Conservation (phyloP, 2,329 filamentous ascomycete genomes). For the Alternaria postmessia region DNA sequence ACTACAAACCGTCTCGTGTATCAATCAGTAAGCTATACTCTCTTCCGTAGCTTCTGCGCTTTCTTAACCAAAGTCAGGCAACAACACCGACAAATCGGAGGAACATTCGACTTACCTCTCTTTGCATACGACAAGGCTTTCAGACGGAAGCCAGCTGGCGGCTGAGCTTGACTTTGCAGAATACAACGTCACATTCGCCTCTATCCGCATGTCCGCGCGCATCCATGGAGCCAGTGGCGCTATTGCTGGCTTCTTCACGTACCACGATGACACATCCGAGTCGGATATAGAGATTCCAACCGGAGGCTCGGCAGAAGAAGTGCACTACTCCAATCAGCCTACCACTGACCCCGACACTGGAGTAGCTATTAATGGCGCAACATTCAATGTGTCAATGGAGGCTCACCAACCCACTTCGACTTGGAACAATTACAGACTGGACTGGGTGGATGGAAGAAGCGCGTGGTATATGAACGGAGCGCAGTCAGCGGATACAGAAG, state of each 20-base stretch:
- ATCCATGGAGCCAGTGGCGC: slow-evolving; percentile 18
- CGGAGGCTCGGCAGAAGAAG: background rate
- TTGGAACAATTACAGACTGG: slow-evolving; percentile 23
- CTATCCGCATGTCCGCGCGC: slow-evolving; percentile 18
- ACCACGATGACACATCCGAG: slow-evolving; percentile 20
- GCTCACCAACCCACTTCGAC: background rate
- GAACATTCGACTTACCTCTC: slow-evolving; percentile 8
- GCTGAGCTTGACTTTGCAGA: slow-evolving; percentile 19
- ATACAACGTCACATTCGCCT: slow-evolving; percentile 20
- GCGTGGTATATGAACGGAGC: slow-evolving; percentile 22
- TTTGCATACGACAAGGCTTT: slow-evolving; percentile 11
- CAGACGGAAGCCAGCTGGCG: slow-evolving; percentile 12
- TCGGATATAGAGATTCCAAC: slow-evolving; percentile 25
- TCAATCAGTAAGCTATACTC: slow-evolving; percentile 14
- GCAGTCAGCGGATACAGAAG: slow-evolving; percentile 5
- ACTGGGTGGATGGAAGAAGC: slow-evolving; percentile 15
- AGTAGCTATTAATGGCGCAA: slow-evolving; percentile 14
- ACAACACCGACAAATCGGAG: background rate
- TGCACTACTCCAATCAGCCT: slow-evolving; percentile 22
- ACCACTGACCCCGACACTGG: slow-evolving; percentile 13
- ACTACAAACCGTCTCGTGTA: slow-evolving; percentile 10
- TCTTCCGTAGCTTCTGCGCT: background rate
- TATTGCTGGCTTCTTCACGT: slow-evolving; percentile 23
- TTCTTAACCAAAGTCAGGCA: background rate
- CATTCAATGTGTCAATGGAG: slow-evolving; percentile 16